These are phyloP conservation scores for Kondoa malvinella DNA, from an alignment of 768 basidiomycete species.

Conservation along the genomic window DNA sequence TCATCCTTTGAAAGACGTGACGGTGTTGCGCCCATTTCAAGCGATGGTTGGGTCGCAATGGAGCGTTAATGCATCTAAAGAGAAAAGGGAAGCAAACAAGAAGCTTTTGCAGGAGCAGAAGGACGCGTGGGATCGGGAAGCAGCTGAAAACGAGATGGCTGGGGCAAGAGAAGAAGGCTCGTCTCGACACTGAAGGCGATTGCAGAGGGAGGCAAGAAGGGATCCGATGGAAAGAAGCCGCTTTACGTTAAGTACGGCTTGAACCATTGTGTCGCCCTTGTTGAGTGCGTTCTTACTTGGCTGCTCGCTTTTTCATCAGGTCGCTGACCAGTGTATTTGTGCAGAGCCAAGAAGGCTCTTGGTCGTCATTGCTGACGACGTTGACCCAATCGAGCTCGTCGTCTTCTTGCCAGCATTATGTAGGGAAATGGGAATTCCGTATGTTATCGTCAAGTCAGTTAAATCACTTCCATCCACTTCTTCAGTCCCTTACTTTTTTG, in stretches of 20 bases:
- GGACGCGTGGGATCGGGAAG: no score
- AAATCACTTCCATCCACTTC: no score
- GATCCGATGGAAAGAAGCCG: conserved; percentile 78
- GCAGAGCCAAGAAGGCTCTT: conserved; percentile 89
- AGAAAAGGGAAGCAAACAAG: no score
- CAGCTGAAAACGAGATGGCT: no score
- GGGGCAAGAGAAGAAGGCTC: conserved; percentile 93
- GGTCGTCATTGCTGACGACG: conserved; percentile 91
- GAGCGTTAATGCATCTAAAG: no score
- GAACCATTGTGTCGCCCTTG: conserved; percentile 87
- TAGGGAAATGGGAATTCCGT: conserved; percentile 98
- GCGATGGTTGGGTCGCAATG: no score
- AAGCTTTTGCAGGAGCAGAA: no score
- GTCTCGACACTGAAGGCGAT: conserved; percentile 54
- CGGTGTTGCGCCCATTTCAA: not conserved
- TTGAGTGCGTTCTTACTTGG: conserved; percentile 29
- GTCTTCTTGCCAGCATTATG: conserved; percentile 95
- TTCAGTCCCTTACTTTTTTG: no score
- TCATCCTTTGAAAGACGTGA: not conserved
- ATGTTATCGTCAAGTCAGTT: conserved; percentile 58
- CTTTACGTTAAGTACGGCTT: conserved; percentile 88
- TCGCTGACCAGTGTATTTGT: not conserved
- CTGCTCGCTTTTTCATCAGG: not conserved
- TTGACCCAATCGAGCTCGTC: conserved; percentile 97
- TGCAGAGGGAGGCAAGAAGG: conserved; percentile 45